Evolutionary conservation across 2,329 filamentous ascomycete genomes (phyloP), one percentile per base, ranked within the genome.

Genomic region (Nemania sp.): DNA sequence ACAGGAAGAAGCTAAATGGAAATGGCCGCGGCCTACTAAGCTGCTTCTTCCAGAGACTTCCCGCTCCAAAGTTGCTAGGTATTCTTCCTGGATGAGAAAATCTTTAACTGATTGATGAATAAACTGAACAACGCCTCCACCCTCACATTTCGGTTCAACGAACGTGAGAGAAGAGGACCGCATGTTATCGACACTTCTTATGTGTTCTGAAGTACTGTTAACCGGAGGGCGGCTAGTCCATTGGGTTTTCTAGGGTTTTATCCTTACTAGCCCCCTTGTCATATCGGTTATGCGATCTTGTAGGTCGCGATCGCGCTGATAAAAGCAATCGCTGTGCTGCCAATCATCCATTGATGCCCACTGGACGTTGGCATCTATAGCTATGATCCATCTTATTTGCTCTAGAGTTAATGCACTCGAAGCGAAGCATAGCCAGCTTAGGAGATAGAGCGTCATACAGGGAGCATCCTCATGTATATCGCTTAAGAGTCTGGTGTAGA

Each of bases 21-120:
- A 45, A 45, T 45, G 41, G 18, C 41, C 41, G 18, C 41, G 41
- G 3, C 41, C n/a, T 5, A 6, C 6, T 45, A 45, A 45, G 18
- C n/a, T 45, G 18, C 41, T 45, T 18, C 18, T 20, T 20, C 20
- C 41, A 20, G 41, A 20, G 18, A n/a, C 41, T 20, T 45, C 10
- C 2, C 6, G 20, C 41, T 45, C 41, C 10, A 45, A n/a, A 45
- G 41, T 45, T 7, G 41, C 41, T 4, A 45, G 41, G 41, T 45
- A 45, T 18, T 20, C 10, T 20, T 45, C 20, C 20, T 45, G 18
- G 20, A 45, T 8, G 5, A 45, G 41, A 7, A 45, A 45, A n/a
- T 45, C 41, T 45, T 45, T 45, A n/a, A 45, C 41, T 45, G 41
- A 45, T 20, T 45, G 41, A 45, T 45, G 41, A 45, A 45, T 45